A percentile compares a stretch with the other conserved stretches of the same genome.
Conservation (phyloP, 2,329 filamentous ascomycete genomes). For the Aurifilum marmelostoma region DNA sequence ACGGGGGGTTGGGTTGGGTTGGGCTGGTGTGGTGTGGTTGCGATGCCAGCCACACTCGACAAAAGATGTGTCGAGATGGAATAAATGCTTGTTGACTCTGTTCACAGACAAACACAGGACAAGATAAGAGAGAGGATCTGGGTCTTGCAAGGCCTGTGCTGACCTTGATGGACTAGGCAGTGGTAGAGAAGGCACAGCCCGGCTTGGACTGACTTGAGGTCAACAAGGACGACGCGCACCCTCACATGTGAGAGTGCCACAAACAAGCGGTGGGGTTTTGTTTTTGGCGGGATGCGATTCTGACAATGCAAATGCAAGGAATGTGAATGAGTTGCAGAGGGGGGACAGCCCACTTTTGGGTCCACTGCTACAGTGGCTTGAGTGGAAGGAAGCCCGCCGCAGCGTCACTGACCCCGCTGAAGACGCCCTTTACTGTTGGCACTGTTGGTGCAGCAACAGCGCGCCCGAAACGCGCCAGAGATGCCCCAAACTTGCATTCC, state of each 20-base stretch:
- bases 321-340: constrained; percentile 6
- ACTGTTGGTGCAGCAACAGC: constrained; percentile 35
- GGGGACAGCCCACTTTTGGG: constrained; percentile 2
- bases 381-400: neutral
- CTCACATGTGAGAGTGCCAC: neutral
- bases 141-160: neutral
- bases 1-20: neutral
- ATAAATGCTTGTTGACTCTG: too few relatives aligned
- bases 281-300: constrained; percentile 9
- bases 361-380: constrained; percentile 1
- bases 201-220: neutral
- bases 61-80: neutral
- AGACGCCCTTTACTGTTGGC: constrained; percentile 10
- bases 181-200: neutral
- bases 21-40: neutral
- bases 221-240: neutral
- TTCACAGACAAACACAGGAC: neutral
- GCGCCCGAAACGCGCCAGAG: constrained; percentile 2
- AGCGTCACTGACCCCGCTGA: constrained; percentile 27
- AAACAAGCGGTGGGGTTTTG: constrained; percentile 7
- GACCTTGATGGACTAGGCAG: neutral
- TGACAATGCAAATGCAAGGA: constrained; percentile 8
- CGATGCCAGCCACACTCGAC: neutral
- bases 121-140: neutral
- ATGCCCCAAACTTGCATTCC: constrained; percentile 10